These are phyloP conservation scores for Raphanus sativus DNA, from an alignment of 345 rosid genomes.

Conservation along the genomic window DNA sequence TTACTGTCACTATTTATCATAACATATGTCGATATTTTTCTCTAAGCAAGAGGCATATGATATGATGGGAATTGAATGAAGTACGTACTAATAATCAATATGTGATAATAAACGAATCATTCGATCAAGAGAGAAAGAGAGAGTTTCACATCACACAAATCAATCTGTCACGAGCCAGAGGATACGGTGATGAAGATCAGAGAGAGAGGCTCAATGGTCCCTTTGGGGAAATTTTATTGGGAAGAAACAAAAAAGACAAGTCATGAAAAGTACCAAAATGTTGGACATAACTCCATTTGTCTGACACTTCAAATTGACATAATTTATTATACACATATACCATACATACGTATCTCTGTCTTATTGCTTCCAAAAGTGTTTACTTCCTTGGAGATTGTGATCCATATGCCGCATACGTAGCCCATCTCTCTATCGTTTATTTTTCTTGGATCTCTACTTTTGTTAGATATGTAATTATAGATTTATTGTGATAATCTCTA, in stretches of 20 bases:
- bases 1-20: not conserved
- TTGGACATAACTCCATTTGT: slow-evolving; percentile 37
- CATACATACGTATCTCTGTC: slow-evolving; percentile 17
- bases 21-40: not conserved
- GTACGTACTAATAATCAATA: slow-evolving; percentile 7
- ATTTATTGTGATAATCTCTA: slow-evolving; percentile 16
- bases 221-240: slow-evolving; percentile 32
- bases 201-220: slow-evolving; percentile 32
- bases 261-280: slow-evolving; percentile 45
- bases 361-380: slow-evolving; percentile 35
- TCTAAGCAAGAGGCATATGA: not conserved
- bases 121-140: not conserved
- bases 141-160: slow-evolving; percentile 32
- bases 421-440: slow-evolving; percentile 42
- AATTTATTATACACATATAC: slow-evolving; percentile 8
- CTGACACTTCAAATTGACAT: slow-evolving; percentile 29
- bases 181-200: slow-evolving; percentile 35
- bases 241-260: slow-evolving; percentile 38
- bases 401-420: slow-evolving; percentile 41
- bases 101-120: slow-evolving; percentile 30
- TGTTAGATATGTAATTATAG: not conserved
- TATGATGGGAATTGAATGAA: slow-evolving; percentile 21
- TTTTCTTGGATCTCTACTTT: slow-evolving; percentile 25
- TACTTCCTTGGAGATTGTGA: slow-evolving; percentile 39
- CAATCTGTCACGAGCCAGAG: slow-evolving; percentile 36